A percentile compares a stretch with the other conserved stretches of the same genome.
These are phyloP conservation scores for Colletotrichum destructivum DNA, from an alignment of 2,329 filamentous ascomycete species.

Conservation along the genomic window DNA sequence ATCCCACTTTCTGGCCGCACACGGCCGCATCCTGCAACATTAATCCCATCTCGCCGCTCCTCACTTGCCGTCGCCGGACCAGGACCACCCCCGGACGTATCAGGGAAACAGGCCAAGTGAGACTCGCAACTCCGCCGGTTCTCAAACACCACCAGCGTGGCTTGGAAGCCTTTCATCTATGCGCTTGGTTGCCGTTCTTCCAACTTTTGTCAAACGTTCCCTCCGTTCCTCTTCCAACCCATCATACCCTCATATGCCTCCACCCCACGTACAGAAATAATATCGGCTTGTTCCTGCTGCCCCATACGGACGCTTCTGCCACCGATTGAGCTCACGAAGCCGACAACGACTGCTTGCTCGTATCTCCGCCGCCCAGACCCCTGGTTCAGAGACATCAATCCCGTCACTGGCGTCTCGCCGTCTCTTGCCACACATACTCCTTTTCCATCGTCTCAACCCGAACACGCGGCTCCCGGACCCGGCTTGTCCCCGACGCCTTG, in stretches of 20 bases:
- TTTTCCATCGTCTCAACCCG: constrained; percentile 30
- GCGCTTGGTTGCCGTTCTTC: constrained; percentile 10
- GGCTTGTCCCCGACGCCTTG: constrained; percentile 16
- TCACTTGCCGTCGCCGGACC: constrained; percentile 26
- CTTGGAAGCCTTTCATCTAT: constrained; percentile 42
- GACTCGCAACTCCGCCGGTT: constrained; percentile 36
- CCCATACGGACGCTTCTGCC: not conserved
- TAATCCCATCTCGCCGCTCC: constrained; percentile 30
- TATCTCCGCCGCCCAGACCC: constrained; percentile 3
- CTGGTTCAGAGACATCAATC: not conserved
- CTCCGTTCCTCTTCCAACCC: constrained; percentile 2
- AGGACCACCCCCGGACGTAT: constrained; percentile 31
- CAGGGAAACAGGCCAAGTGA: constrained; percentile 40
- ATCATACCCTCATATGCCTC: not conserved
- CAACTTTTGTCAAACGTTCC: constrained; percentile 4
- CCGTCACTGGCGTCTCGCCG: not conserved
- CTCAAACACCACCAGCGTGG: constrained; percentile 42
- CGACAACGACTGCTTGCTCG: constrained; percentile 5
- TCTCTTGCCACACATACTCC: constrained; percentile 1
- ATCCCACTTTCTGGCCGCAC: constrained; percentile 10
- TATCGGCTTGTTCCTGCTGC: not conserved
- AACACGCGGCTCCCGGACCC: constrained; percentile 36
- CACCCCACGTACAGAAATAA: constrained; percentile 16
- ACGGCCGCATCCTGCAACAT: constrained; percentile 25
- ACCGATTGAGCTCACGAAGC: constrained; percentile 1